Evolutionary conservation across 75 land plant species (phyloP).

Genomic region (Cryptomeria japonica): DNA sequence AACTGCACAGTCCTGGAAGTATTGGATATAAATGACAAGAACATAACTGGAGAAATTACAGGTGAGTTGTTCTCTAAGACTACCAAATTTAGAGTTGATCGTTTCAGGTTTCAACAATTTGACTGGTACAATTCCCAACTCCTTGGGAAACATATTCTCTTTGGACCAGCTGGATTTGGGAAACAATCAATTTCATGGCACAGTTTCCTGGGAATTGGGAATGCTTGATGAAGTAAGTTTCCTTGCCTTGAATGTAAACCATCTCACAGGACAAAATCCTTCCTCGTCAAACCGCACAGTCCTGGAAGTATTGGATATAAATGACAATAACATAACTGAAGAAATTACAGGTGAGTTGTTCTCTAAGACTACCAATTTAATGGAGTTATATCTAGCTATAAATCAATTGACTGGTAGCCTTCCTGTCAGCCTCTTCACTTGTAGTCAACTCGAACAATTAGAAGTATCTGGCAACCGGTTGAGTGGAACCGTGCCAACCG

Average conservation of each 20-base stretch:
- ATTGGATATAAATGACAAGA: too few species aligned
- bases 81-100: slow-evolving; percentile 51
- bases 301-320: background rate
- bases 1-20: too few species aligned
- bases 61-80: too few species aligned
- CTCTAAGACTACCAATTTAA: background rate
- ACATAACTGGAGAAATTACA: too few species aligned
- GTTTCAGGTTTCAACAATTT: slow-evolving; percentile 63
- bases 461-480: background rate
- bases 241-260: too few species aligned
- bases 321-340: background rate
- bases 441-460: background rate
- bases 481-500: background rate
- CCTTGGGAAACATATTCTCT: slow-evolving; percentile 53
- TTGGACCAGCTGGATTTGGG: slow-evolving; percentile 68
- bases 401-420: background rate
- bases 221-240: background rate
- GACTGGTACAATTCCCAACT: slow-evolving; percentile 64
- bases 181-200: slow-evolving; percentile 66
- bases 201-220: slow-evolving; percentile 36
- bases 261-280: too few species aligned
- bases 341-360: background rate
- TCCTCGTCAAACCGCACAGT: background rate
- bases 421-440: background rate
- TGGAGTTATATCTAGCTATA: background rate